These are phyloP conservation scores for Paracoccidioides lutzii DNA, from an alignment of 2,329 filamentous ascomycete genomes.

Conservation along the genomic window DNA sequence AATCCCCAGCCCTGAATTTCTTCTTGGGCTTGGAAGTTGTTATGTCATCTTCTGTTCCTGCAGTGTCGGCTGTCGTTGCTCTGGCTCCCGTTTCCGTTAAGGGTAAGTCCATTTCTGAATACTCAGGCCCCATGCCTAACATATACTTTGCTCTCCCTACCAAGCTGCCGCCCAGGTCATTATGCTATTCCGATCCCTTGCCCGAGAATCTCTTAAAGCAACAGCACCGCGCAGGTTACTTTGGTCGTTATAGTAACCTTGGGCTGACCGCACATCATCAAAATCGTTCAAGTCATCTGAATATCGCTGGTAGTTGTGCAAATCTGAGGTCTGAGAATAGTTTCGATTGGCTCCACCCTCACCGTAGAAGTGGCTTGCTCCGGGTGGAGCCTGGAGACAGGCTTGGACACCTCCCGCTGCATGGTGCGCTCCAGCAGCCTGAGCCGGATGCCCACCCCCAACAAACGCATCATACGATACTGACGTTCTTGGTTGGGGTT, in stretches of 20 bases:
- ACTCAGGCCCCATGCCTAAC: slow-evolving; percentile 71
- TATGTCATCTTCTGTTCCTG: slow-evolving; percentile 29
- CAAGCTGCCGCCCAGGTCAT: slow-evolving; percentile 72
- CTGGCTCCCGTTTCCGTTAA: slow-evolving; percentile 63
- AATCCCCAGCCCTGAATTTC: slow-evolving; percentile 57
- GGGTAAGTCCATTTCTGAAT: slow-evolving; percentile 97
- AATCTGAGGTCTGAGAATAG: slow-evolving; percentile 64
- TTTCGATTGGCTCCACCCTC: slow-evolving; percentile 21
- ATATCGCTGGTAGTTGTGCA: slow-evolving; percentile 84
- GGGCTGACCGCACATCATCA: slow-evolving; percentile 58
- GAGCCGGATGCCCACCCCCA: slow-evolving; percentile 47
- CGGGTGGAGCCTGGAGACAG: slow-evolving; percentile 16
- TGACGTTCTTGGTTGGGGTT: slow-evolving; percentile 59
- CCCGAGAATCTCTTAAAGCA: slow-evolving; percentile 32
- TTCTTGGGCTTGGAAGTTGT: slow-evolving; percentile 31
- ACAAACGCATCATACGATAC: slow-evolving; percentile 94
- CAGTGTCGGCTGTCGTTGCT: slow-evolving; percentile 33
- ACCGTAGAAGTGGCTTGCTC: slow-evolving; percentile 4
- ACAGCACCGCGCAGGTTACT: slow-evolving; percentile 35
- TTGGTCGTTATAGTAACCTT: slow-evolving; percentile 59
- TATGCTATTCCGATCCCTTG: slow-evolving; percentile 76
- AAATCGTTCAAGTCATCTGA: slow-evolving; percentile 70
- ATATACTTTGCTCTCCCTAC: slow-evolving; percentile 80
- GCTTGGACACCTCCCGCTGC: slow-evolving; percentile 21
- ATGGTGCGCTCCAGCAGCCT: slow-evolving; percentile 30